phyloP scores from a whole-genome alignment of 2,329 filamentous ascomycete genomes.

The Aspergillus unguis region DNA sequence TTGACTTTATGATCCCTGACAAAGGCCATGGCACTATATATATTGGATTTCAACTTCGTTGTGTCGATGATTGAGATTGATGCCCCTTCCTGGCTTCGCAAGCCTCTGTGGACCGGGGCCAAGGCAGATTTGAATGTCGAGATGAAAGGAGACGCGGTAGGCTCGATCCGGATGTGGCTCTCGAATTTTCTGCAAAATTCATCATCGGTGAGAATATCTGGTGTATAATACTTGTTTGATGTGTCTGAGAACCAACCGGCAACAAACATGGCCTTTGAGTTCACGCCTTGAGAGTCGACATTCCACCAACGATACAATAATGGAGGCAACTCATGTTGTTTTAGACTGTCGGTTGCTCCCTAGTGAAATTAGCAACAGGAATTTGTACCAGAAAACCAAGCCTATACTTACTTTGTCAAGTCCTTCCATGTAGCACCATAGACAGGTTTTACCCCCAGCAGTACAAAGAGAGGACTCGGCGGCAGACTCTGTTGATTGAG shows the following conservation, averaged over 20 bases:
- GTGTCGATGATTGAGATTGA: slow-evolving; percentile 32
- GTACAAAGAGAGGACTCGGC: slow-evolving; percentile 10
- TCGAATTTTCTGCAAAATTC: slow-evolving; percentile 23
- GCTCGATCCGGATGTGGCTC: slow-evolving; percentile 24
- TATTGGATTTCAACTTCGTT: slow-evolving; percentile 16
- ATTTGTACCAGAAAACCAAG: neutral
- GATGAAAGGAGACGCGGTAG: slow-evolving; percentile 31
- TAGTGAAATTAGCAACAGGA: neutral
- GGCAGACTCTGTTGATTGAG: neutral
- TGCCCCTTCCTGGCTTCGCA: slow-evolving; percentile 23
- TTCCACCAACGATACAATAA: slow-evolving; percentile 37
- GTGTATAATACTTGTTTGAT: slow-evolving; percentile 8
- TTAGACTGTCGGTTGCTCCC: neutral
- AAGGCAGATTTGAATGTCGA: slow-evolving; percentile 29
- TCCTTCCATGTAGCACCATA: slow-evolving; percentile 22
- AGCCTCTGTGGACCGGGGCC: slow-evolving; percentile 31
- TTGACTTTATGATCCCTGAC: slow-evolving; percentile 16
- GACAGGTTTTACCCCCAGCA: slow-evolving; percentile 20
- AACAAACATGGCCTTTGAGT: slow-evolving; percentile 21
- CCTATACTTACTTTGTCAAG: neutral
- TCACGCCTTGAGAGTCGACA: slow-evolving; percentile 30
- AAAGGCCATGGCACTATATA: slow-evolving; percentile 29
- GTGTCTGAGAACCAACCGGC: slow-evolving; percentile 26
- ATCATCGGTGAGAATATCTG: slow-evolving; percentile 9
- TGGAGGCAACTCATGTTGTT: slow-evolving; percentile 17